Evolutionary conservation across 2,329 filamentous ascomycete genomes (phyloP), one percentile per base, ranked within the genome.

Genomic region (Lecanosticta acicola): DNA sequence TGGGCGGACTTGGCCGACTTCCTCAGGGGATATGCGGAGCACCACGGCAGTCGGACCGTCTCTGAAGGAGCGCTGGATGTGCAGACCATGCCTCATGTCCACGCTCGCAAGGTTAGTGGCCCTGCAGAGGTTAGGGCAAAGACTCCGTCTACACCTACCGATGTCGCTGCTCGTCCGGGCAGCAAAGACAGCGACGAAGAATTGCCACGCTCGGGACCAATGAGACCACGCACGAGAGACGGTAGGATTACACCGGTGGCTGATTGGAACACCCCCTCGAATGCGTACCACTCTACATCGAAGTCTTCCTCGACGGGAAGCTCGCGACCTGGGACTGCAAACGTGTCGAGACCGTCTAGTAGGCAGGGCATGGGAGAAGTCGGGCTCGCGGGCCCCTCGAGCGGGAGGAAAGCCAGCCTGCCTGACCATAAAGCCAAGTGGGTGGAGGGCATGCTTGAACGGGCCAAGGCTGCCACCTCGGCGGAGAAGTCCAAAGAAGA

Each of bases 1-100:
- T 98, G 93, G 93, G 89, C 90, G 11, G 93, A 98, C 66, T 73
- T 98, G 16, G 91, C 86, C 32, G 93, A 97, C 66, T 98, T 96
- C 62, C 75, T 98, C 34, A 85, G 89, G 57, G 88, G 95, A 65
- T 98, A 96, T 60, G 90, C 89, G 5, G 81, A 83, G 48, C 93
- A 98, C 63, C 93, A 98, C 64, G 86, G 87, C 35, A 83, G 87
- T n/a, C 81, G 79, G 36, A 74, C 77, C 21, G 73, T 77, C 16
- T 75, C 72, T 20, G 59, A 57, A 33, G 77, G 79, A 32, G 71
- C 70, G 29, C 71, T 81, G 11, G 78, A 82, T 54, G 71, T 81
- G 13, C 68, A 78, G 43, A 77, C 75, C 19, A 59, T 40, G 64
- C 43, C 37, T 1, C 61, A 62, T 3, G 56, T 48, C 18, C 33